These are phyloP conservation scores for Kluyveromyces wickerhamii DNA, from an alignment of 805 yeast species.

Conservation along the genomic window DNA sequence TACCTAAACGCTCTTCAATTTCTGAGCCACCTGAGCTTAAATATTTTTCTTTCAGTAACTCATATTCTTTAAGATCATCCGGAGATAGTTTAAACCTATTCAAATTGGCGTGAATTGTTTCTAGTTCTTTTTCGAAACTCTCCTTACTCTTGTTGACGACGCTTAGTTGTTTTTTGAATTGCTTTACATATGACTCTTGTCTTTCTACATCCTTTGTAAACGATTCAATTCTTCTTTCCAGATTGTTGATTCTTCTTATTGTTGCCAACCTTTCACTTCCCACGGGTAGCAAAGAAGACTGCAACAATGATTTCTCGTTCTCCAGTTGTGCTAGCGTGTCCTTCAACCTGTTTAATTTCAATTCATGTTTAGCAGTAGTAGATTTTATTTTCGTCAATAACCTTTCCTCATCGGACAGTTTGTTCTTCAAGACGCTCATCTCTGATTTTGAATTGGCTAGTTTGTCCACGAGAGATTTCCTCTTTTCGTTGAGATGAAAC, in stretches of 20 bases:
- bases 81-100: conserved; percentile 35
- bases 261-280: conserved; percentile 47
- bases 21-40: conserved; percentile 48
- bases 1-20: conserved; percentile 43
- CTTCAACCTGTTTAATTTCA: conserved; percentile 36
- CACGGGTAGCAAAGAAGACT: conserved; percentile 51
- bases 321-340: conserved; percentile 31
- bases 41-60: conserved; percentile 46
- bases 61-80: conserved; percentile 51
- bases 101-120: conserved; percentile 18
- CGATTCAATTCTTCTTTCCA: conserved; percentile 41
- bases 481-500: conserved; percentile 46
- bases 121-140: conserved; percentile 32
- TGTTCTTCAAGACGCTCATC: conserved; percentile 28
- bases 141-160: conserved; percentile 36
- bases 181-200: conserved; percentile 38
- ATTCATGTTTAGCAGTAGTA: conserved; percentile 40
- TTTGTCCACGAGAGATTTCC: conserved; percentile 18
- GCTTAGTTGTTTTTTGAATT: conserved; percentile 40
- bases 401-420: conserved; percentile 32
- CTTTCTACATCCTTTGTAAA: conserved; percentile 44
- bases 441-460: conserved; percentile 21
- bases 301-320: conserved; percentile 35
- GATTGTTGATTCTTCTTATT: conserved; percentile 38
- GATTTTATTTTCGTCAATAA: conserved; percentile 33